Percentiles rank a stretch among this genome's conserved stretches.
phyloP scores from a whole-genome alignment of 768 basidiomycete species.

The Leccinum pellstonianum region DNA sequence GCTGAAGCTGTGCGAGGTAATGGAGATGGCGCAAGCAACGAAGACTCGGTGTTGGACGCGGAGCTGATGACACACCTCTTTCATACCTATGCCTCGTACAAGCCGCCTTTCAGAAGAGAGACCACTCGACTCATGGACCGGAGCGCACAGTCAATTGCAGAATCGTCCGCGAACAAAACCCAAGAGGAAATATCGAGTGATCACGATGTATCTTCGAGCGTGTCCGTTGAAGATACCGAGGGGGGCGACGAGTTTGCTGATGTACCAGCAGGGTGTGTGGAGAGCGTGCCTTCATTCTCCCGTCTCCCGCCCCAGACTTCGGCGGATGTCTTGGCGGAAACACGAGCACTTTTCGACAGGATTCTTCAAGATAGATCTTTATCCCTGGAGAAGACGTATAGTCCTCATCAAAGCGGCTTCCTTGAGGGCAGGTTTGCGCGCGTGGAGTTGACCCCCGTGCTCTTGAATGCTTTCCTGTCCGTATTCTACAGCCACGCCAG shows the following conservation, averaged over 20 bases:
- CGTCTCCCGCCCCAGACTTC: slow-evolving; percentile 71
- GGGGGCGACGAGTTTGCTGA: slow-evolving; percentile 2
- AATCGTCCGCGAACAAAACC: slow-evolving; percentile 6
- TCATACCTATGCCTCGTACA: slow-evolving; percentile 82
- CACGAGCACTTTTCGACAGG: slow-evolving; percentile 58
- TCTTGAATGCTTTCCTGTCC: slow-evolving; percentile 80
- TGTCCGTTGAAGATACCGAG: slow-evolving; percentile 6
- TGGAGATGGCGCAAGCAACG: slow-evolving; percentile 20
- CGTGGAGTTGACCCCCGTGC: slow-evolving; percentile 56
- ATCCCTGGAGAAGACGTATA: not conserved
- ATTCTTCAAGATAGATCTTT: slow-evolving; percentile 46
- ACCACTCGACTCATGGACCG: slow-evolving; percentile 44
- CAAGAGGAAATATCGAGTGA: not conserved
- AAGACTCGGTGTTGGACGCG: slow-evolving; percentile 49
- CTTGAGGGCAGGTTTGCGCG: slow-evolving; percentile 47
- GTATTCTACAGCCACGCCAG: slow-evolving; percentile 64
- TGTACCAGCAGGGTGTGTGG: slow-evolving; percentile 4
- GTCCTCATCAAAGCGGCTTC: slow-evolving; percentile 1
- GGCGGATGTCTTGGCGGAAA: slow-evolving; percentile 72
- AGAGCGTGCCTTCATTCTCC: slow-evolving; percentile 29
- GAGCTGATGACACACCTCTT: slow-evolving; percentile 81
- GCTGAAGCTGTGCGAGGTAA: slow-evolving; percentile 59
- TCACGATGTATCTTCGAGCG: not conserved
- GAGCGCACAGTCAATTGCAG: not conserved
- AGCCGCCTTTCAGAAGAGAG: slow-evolving; percentile 61